These are phyloP conservation scores for Rhizopogon salebrosus DNA, from an alignment of 768 basidiomycete genomes.

Conservation along the genomic window DNA sequence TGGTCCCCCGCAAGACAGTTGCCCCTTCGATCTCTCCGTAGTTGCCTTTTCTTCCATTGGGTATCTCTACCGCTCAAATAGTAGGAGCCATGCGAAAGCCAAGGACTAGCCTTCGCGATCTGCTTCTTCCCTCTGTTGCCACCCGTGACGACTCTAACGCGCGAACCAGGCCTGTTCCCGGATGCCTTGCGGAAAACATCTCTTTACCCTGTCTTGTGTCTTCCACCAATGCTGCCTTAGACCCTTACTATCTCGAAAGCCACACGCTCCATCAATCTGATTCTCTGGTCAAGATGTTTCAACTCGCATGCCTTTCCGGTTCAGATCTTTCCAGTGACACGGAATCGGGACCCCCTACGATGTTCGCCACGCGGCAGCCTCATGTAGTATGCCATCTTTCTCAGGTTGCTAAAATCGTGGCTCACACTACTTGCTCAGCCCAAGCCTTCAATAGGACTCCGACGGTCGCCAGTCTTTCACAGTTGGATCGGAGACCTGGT, in stretches of 20 bases:
- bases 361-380: background rate
- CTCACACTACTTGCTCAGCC: background rate
- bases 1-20: background rate
- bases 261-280: background rate
- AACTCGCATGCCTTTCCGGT: background rate
- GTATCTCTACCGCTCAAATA: background rate
- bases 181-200: background rate
- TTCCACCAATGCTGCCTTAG: conserved; percentile 4
- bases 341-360: background rate
- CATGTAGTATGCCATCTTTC: background rate
- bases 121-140: background rate
- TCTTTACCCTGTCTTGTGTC: background rate
- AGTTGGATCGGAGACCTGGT: background rate
- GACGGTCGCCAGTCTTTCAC: background rate
- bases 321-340: background rate
- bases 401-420: no score
- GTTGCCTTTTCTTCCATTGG: background rate
- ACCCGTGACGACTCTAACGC: background rate
- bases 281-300: background rate
- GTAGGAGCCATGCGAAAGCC: background rate
- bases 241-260: background rate
- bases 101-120: background rate
- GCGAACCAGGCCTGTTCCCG: background rate
- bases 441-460: background rate
- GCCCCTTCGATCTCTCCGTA: background rate